phyloP scores from a whole-genome alignment of 768 basidiomycete species.

The Agrocybe pediades region DNA sequence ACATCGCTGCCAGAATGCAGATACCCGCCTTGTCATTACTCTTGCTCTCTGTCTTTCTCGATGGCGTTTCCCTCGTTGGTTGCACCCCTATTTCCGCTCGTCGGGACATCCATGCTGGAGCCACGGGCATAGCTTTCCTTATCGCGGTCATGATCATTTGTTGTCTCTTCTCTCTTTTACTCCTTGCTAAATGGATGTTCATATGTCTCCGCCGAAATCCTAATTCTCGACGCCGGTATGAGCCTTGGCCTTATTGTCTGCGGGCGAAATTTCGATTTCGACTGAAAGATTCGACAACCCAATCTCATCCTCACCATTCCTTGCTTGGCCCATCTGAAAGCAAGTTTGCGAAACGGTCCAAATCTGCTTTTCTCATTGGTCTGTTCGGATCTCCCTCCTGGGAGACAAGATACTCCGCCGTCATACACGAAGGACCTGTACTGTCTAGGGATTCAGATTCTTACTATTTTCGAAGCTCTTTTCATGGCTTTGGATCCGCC shows the following conservation, averaged over 20 bases:
- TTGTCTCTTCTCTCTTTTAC: constrained; percentile 15
- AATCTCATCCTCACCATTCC: too few species aligned
- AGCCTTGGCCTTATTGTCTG: background rate
- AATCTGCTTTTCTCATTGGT: constrained; percentile 42
- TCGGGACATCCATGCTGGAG: background rate
- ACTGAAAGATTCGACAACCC: too few species aligned
- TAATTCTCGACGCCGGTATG: background rate
- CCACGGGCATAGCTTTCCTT: constrained; percentile 3
- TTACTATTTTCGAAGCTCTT: background rate
- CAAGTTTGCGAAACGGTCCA: constrained; percentile 17
- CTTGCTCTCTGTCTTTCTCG: too few species aligned
- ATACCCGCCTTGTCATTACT: too few species aligned
- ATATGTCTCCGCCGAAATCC: constrained; percentile 13
- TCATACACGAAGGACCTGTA: constrained; percentile 1
- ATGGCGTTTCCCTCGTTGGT: too few species aligned
- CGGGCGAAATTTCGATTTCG: too few species aligned
- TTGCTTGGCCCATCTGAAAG: too few species aligned
- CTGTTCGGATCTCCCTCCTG: constrained; percentile 46
- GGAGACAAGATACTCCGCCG: constrained; percentile 37
- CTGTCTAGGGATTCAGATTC: background rate
- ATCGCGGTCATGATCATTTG: constrained; percentile 8
- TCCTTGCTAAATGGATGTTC: constrained; percentile 20
- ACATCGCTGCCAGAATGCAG: too few species aligned
- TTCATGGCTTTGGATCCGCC: background rate
- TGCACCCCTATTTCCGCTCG: too few species aligned